Base-by-base conservation (phyloP, 192 early-diverging fungal species). In the Podila minutissima region DNA sequence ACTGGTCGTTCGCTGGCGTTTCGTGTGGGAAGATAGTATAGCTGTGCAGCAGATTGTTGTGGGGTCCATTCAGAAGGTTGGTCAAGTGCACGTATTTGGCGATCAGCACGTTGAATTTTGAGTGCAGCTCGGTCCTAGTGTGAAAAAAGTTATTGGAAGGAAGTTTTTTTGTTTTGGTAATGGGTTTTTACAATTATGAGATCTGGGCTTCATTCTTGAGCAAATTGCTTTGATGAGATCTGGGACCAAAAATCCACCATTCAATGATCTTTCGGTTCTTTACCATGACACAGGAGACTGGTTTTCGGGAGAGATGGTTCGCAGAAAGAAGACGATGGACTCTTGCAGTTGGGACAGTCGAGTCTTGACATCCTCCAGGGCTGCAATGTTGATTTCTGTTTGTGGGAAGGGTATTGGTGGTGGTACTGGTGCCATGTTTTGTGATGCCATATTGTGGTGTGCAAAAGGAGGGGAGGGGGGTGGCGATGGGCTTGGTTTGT, bases 341-440 rank as follows among this genome's bases (percentile, higher is more conserved):
- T 81, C 77, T 26, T 81, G 77, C 11, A 81, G 77, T n/a, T 81
- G 77, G n/a, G 38, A 69, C 2, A 81, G 67, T 32, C 77, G 77
- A 38, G 71, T 69, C 33, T 69, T 81, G 15, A 81, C 77, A 32
- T 69, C 73, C 60, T 81, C 77, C 51, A 81, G 62, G 19, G 67
- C 68, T 20, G 69, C 74, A 37, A 76, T 69, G 49, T 70, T 76
- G 67, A 70, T 70, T 38, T 76, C 74, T 64, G 62, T 70, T 53
- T 70, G 74, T 28, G 74, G 74, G 55, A 76, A 76, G 22, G 66
- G 63, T 38, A 41, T 76, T 70, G 67, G 69, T 69, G 49, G 51
- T 2, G 6, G 31, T 19, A 38, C 55, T 57, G 55, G 60, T 12
- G 6, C 28, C 29, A 62, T 32, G 22, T 26, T 55, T n/a, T 24